Percentiles rank a stretch among this genome's conserved stretches.
phyloP scores from a whole-genome alignment of 2,329 filamentous ascomycete species.

The Lachnum nothofagi region DNA sequence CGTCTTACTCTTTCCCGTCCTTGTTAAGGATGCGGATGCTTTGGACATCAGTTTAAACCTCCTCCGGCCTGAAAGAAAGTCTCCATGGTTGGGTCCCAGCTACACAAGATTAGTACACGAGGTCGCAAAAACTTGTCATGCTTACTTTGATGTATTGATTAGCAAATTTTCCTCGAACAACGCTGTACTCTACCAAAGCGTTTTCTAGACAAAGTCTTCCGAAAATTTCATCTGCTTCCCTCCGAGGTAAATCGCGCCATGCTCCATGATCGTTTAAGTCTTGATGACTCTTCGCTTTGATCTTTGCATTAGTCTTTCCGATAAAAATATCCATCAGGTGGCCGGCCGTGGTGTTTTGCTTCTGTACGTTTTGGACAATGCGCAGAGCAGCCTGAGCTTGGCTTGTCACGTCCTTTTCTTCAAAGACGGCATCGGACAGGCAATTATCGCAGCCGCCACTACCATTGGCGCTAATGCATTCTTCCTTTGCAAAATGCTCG shows the following conservation, averaged over 20 bases:
- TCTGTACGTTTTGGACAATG: conserved; percentile 56
- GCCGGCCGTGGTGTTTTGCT: conserved; percentile 62
- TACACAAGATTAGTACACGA: conserved; percentile 31
- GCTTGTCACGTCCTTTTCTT: conserved; percentile 68
- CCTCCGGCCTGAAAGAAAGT: conserved; percentile 25
- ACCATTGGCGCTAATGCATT: no score
- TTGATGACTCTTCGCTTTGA: conserved; percentile 43
- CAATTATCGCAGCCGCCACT: conserved; percentile 85
- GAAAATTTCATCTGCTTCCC: conserved; percentile 80
- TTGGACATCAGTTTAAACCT: conserved; percentile 29
- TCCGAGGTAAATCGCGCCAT: conserved; percentile 64
- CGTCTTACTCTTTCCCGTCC: conserved; percentile 28
- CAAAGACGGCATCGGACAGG: conserved; percentile 63
- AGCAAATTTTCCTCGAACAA: conserved; percentile 62
- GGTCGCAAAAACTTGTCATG: not conserved
- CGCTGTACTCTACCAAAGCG: conserved; percentile 66
- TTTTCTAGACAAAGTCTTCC: conserved; percentile 68
- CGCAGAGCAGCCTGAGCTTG: conserved; percentile 66
- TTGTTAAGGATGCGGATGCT: conserved; percentile 23
- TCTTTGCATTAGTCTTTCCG: conserved; percentile 54
- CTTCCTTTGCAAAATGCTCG: conserved; percentile 67
- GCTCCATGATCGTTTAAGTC: conserved; percentile 55
- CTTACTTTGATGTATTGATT: conserved; percentile 67
- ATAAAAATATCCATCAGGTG: conserved; percentile 82
- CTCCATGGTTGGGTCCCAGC: conserved; percentile 28